Percentiles rank a stretch among this genome's conserved stretches.
These are phyloP conservation scores for Yamadazyma kanchanaburiensis DNA, from an alignment of 1,139 yeast species.

Conservation along the genomic window DNA sequence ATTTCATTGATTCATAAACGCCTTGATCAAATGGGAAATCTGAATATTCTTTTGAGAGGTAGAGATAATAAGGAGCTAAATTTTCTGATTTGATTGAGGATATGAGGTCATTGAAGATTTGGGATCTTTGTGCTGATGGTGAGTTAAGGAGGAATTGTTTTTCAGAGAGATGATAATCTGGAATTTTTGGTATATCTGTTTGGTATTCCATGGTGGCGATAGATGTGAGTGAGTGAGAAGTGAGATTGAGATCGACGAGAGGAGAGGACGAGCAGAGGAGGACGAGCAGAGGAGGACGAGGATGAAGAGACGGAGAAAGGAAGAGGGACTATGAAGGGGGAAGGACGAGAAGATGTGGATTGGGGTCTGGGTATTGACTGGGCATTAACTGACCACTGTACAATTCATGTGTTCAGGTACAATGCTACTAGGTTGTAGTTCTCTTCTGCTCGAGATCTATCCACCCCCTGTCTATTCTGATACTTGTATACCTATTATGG, in stretches of 20 bases:
- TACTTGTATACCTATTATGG: too few relatives aligned
- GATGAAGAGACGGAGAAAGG: too few relatives aligned
- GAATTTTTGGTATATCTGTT: slow-evolving; percentile 59
- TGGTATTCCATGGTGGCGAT: slow-evolving; percentile 29
- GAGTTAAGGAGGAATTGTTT: slow-evolving; percentile 57
- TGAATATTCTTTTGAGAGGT: slow-evolving; percentile 52
- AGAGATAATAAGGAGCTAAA: slow-evolving; percentile 83
- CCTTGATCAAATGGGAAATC: slow-evolving; percentile 57
- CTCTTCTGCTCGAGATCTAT: too few relatives aligned
- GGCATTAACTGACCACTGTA: too few relatives aligned
- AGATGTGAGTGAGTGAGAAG: slow-evolving; percentile 3
- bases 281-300: too few relatives aligned
- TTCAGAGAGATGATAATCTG: slow-evolving; percentile 79
- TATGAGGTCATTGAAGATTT: slow-evolving; percentile 45
- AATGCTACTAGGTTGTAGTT: too few relatives aligned
- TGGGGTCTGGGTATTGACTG: too few relatives aligned
- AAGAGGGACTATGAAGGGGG: too few relatives aligned
- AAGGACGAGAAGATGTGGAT: slow-evolving; percentile 1
- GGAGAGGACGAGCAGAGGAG: too few relatives aligned
- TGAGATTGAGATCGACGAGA: too few relatives aligned
- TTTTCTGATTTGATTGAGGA: slow-evolving; percentile 55
- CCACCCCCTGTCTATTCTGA: too few relatives aligned
- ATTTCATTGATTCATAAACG: slow-evolving; percentile 48
- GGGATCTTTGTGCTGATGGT: slow-evolving; percentile 29
- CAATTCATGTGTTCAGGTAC: too few relatives aligned